Percentiles rank a stretch among this genome's conserved stretches.
Conservation (phyloP, 192 early-diverging fungal genomes). For the Phycomyces nitens region DNA sequence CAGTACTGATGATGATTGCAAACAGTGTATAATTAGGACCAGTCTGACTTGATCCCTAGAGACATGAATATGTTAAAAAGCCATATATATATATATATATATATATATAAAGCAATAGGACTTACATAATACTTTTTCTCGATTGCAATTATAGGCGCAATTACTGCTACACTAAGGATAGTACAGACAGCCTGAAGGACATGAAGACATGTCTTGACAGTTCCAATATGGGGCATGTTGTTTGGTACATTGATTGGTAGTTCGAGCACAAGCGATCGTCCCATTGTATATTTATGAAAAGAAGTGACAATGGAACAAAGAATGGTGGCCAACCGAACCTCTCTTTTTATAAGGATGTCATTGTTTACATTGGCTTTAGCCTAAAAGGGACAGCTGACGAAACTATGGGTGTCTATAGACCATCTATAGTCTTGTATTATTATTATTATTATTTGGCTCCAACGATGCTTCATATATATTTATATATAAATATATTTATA, state of each 20-base stretch:
- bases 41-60: constrained; percentile 25
- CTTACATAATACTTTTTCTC: constrained; percentile 31
- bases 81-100: not conserved
- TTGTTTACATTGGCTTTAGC: too few species aligned
- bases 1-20: constrained; percentile 21
- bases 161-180: constrained; percentile 20
- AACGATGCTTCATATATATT: too few species aligned
- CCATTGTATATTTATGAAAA: not conserved
- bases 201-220: constrained; percentile 20
- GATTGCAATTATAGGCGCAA: constrained; percentile 27
- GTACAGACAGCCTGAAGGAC: constrained; percentile 7
- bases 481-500: too few species aligned
- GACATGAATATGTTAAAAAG: not conserved
- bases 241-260: constrained; percentile 27
- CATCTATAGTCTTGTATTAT: too few species aligned
- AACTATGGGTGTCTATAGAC: too few species aligned
- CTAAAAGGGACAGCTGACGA: too few species aligned
- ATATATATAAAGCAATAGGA: not conserved
- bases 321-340: not conserved
- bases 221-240: constrained; percentile 14
- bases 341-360: not conserved
- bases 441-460: too few species aligned
- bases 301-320: constrained; percentile 4
- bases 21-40: constrained; percentile 30
- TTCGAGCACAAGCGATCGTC: constrained; percentile 13